Evolutionary conservation across 441 rosid species (phyloP), one percentile per base, ranked within the genome.

Genomic region (Euphorbia schlechtendalii): DNA sequence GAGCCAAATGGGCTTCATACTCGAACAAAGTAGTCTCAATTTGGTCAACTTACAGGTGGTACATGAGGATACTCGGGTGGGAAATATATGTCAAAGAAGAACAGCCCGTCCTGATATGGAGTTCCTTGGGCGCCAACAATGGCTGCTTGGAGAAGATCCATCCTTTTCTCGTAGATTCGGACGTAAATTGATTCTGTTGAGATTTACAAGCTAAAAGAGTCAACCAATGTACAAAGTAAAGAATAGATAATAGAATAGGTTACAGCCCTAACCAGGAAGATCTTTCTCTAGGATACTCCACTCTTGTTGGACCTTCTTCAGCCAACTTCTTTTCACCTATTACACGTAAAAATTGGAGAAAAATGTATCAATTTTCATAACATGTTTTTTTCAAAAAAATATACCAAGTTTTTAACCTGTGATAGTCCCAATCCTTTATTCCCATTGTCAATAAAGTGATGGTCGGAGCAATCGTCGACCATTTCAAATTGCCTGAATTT

Each of bases 81-180:
- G 69, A 93, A 84, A 65, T 81, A 77, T 59, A 93, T 84, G 78
- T 90, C 97, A 40, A 90, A 93, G 65, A 93, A 88, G 88, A 90
- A 93, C 15, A 93, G 84, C 43, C 97, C 99, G 3, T 93, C 86
- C 3, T 87, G 93, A 75, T 90, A 93, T 17, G 97, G 99, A 43
- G 93, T 90, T 59, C 95, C 96, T 51, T 88, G 79, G 34, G 89
- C 82, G 66, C 99, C 99, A 52, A 90, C 77, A 40, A 93, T 69
- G 56, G 84, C 91, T 63, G 96, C 95, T 61, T 90, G 84, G 45
- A 90, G 56, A 59, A 93, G 91, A 77, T 90, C 95, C 79, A 87
- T 83, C 84, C 93, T 86, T 64, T 87, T 92, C 80, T 86, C 99
- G 8, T 75, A 93, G 69, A 76, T 74, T 51, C 95, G 97, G 61